These are phyloP conservation scores for Colletotrichum caudatum DNA, from an alignment of 2,329 filamentous ascomycete species.

Conservation along the genomic window DNA sequence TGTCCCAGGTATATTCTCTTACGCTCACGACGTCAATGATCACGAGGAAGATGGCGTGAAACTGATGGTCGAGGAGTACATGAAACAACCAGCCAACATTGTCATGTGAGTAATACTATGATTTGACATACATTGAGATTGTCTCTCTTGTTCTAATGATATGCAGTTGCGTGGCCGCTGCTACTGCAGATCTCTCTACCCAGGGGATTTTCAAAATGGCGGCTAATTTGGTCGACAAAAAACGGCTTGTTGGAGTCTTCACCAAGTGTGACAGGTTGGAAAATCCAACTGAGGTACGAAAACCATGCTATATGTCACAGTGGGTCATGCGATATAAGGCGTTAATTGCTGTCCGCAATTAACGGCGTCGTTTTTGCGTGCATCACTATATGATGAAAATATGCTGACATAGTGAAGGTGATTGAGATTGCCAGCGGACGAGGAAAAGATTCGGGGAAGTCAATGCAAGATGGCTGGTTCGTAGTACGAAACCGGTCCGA, in stretches of 20 bases:
- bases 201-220: conserved; percentile 50
- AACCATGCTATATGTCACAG: no score
- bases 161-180: conserved; percentile 51
- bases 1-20: conserved; percentile 51
- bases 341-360: no score
- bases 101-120: conserved; percentile 50
- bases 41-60: conserved; percentile 48
- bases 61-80: conserved; percentile 52
- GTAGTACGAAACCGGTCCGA: conserved; percentile 51
- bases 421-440: conserved; percentile 35
- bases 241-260: conserved; percentile 52
- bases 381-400: no score
- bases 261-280: conserved; percentile 53
- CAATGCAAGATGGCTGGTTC: conserved; percentile 50
- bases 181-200: conserved; percentile 48
- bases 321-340: no score
- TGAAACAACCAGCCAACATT: conserved; percentile 52
- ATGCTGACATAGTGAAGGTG: conserved; percentile 3
- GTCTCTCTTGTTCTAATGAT: neutral
- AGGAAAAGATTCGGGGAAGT: conserved; percentile 14
- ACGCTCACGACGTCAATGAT: conserved; percentile 45
- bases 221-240: conserved; percentile 45
- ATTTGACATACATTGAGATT: accelerated
- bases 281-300: conserved; percentile 41
- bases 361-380: no score